Percentiles rank a stretch among this genome's conserved stretches.
phyloP scores from a whole-genome alignment of 306 rosid species.

The Castanea crenata region DNA sequence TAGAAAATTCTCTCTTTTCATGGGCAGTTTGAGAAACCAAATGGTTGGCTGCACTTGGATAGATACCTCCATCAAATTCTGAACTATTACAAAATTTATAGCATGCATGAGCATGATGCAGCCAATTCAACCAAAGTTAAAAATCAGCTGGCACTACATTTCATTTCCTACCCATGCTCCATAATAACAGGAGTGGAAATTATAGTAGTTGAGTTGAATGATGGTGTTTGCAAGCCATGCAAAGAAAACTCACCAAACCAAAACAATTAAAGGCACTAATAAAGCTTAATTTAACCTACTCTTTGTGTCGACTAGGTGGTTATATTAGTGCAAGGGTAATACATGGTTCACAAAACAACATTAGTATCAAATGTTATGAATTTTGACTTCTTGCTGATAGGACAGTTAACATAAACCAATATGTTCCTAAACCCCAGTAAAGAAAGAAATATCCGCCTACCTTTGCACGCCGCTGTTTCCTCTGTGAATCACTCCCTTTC shows the following conservation, averaged over 20 bases:
- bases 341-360: not conserved
- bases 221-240: not conserved
- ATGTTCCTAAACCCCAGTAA: not conserved
- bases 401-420: not conserved
- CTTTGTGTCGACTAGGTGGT: not conserved
- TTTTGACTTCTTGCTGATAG: no score
- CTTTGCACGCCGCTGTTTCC: constrained; percentile 85
- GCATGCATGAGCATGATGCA: not conserved
- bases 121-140: not conserved
- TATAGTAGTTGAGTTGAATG: not conserved
- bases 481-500: constrained; percentile 65
- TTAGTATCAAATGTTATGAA: not conserved
- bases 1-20: not conserved
- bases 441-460: constrained; percentile 35
- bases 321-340: not conserved
- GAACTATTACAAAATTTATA: not conserved
- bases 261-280: not conserved
- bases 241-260: not conserved
- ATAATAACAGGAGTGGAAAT: not conserved
- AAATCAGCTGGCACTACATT: not conserved
- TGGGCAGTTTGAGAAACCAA: not conserved
- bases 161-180: not conserved
- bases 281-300: not conserved
- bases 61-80: not conserved
- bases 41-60: not conserved